Evolutionary conservation across 1,139 yeast genomes (phyloP).

Genomic region (Geotrichum carabidarum): DNA sequence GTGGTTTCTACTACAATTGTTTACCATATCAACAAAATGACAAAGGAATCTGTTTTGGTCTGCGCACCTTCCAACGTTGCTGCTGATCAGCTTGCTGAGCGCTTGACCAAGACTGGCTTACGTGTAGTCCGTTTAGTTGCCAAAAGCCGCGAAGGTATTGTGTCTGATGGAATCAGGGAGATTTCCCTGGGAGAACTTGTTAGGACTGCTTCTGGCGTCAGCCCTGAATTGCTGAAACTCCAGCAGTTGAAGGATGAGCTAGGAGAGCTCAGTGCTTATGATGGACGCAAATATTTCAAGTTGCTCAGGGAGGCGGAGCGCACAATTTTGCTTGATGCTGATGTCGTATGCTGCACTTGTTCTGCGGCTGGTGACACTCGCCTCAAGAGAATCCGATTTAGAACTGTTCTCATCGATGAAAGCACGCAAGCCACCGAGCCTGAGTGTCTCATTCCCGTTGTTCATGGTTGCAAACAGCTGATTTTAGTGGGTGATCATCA

Average conservation of each 20-base stretch:
- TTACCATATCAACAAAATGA: conserved; percentile 62
- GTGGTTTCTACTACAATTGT: conserved; percentile 89
- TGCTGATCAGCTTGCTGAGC: conserved; percentile 81
- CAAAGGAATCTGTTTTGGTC: conserved; percentile 61
- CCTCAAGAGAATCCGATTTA: conserved; percentile 50
- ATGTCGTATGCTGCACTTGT: conserved; percentile 87
- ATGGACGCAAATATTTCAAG: conserved; percentile 45
- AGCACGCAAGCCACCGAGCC: conserved; percentile 94
- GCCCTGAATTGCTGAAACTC: conserved; percentile 55
- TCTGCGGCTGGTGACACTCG: conserved; percentile 83
- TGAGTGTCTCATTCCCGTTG: conserved; percentile 81
- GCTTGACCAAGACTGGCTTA: conserved; percentile 61
- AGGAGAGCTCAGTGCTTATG: conserved; percentile 64
- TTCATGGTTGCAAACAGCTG: conserved; percentile 83
- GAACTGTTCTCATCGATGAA: conserved; percentile 84
- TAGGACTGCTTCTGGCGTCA: conserved; percentile 40
- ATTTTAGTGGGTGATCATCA: conserved; percentile 92
- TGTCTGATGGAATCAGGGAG: conserved; percentile 28
- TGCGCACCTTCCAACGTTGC: conserved; percentile 97
- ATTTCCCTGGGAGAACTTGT: conserved; percentile 45
- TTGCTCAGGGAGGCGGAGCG: conserved; percentile 48
- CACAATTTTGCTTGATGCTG: conserved; percentile 52
- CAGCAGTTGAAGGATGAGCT: conserved; percentile 54
- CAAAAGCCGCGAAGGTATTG: conserved; percentile 53
- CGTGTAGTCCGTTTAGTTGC: conserved; percentile 76